Percentiles rank a stretch among this genome's conserved stretches.
Evolutionary conservation across 352 stramenopile species (phyloP).

Genomic region (Phytophthora sansomeana): DNA sequence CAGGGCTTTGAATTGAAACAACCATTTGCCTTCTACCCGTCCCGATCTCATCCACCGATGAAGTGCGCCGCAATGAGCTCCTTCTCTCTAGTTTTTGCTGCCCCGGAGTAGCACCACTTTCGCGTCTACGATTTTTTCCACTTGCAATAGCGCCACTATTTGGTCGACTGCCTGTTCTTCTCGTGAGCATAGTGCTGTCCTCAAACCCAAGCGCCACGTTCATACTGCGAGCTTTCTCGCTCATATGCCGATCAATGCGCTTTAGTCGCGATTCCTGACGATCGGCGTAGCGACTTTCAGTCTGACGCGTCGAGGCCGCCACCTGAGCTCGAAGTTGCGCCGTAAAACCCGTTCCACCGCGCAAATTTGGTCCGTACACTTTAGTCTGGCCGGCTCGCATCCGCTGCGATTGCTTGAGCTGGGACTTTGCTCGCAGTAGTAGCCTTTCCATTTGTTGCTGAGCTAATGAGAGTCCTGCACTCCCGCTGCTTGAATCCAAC

Average conservation of each 20-base stretch:
- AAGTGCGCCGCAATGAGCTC: constrained; percentile 4
- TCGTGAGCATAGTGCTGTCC: neutral
- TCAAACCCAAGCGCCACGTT: constrained; percentile 27
- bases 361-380: constrained; percentile 50
- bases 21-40: constrained; percentile 5
- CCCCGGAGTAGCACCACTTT: neutral
- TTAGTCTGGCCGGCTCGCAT: constrained; percentile 68
- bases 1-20: neutral
- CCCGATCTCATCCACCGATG: constrained; percentile 12
- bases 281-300: constrained; percentile 43
- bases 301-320: constrained; percentile 55
- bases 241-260: constrained; percentile 53
- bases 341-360: constrained; percentile 61
- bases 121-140: neutral
- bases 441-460: constrained; percentile 87
- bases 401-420: constrained; percentile 81
- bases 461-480: constrained; percentile 66
- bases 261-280: constrained; percentile 52
- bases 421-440: constrained; percentile 72
- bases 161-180: constrained; percentile 15
- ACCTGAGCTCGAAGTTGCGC: constrained; percentile 62
- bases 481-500: constrained; percentile 74
- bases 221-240: constrained; percentile 52
- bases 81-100: neutral
- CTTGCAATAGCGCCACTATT: constrained; percentile 7